Evolutionary conservation across 2,329 filamentous ascomycete species (phyloP).

Genomic region (Cladophialophora bantiana): DNA sequence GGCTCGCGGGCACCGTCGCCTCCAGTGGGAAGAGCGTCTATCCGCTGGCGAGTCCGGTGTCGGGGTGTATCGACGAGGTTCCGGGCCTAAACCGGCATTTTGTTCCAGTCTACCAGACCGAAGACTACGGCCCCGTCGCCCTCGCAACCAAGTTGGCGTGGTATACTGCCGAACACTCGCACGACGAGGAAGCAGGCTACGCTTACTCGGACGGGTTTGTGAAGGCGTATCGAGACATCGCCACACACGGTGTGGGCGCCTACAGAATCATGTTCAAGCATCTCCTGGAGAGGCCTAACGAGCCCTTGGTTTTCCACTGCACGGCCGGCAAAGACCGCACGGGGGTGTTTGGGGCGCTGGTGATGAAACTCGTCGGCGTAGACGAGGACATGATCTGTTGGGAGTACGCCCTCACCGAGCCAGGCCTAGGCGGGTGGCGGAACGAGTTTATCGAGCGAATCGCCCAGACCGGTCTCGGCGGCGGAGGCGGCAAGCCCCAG

Average conservation of each 20-base stretch:
- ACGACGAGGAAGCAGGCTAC: constrained; percentile 52
- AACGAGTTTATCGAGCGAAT: constrained; percentile 39
- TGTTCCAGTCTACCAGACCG: constrained; percentile 70
- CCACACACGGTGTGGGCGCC: constrained; percentile 63
- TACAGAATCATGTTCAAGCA: constrained; percentile 68
- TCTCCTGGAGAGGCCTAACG: constrained; percentile 49
- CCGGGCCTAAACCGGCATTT: constrained; percentile 63
- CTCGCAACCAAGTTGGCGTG: constrained; percentile 66
- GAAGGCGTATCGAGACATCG: constrained; percentile 71
- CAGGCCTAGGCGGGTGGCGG: constrained; percentile 57
- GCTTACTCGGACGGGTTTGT: constrained; percentile 62
- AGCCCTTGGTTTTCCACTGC: constrained; percentile 69
- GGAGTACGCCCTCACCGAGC: constrained; percentile 73
- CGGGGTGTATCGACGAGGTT: constrained; percentile 32
- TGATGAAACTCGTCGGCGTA: constrained; percentile 70
- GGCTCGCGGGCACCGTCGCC: constrained; percentile 42
- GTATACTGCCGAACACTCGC: constrained; percentile 62
- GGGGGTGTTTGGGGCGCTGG: constrained; percentile 71
- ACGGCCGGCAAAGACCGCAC: constrained; percentile 81
- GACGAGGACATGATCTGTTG: constrained; percentile 64
- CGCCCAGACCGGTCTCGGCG: constrained; percentile 30
- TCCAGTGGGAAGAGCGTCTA: constrained; percentile 40
- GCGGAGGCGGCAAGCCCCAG: constrained; percentile 21
- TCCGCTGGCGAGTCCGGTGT: constrained; percentile 30
- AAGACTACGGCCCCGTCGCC: constrained; percentile 66